phyloP scores from a whole-genome alignment of 2,329 filamentous ascomycete species.

The Cladorrhinum sp. region DNA sequence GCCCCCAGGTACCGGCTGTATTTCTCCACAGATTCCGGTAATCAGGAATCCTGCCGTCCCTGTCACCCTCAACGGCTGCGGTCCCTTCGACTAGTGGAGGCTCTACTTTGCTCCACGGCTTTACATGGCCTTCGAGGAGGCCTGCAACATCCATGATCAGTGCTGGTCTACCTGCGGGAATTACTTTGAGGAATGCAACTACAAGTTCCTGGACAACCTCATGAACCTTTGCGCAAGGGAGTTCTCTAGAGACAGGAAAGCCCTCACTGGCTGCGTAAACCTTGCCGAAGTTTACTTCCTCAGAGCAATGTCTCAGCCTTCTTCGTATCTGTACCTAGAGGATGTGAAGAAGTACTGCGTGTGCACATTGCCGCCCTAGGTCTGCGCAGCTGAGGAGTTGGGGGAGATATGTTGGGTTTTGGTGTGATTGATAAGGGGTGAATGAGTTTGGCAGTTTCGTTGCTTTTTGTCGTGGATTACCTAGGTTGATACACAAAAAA shows the following conservation, averaged over 20 bases:
- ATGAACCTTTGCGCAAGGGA: not conserved
- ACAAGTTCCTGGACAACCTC: not conserved
- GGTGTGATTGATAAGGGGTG: too few relatives aligned
- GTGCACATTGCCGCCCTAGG: too few relatives aligned
- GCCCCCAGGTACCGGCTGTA: not conserved
- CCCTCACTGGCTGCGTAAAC: not conserved
- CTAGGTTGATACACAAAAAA: too few relatives aligned
- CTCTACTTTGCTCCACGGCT: conserved; percentile 12
- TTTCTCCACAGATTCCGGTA: too few relatives aligned
- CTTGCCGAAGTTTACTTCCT: not conserved
- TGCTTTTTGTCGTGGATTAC: too few relatives aligned
- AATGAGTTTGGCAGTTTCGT: too few relatives aligned
- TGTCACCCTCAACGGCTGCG: conserved; percentile 10
- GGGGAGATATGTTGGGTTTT: too few relatives aligned
- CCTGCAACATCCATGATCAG: conserved; percentile 7
- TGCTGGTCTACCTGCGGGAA: conserved; percentile 1
- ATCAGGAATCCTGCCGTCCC: conserved; percentile 1
- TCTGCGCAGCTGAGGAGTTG: too few relatives aligned
- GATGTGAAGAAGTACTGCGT: not conserved
- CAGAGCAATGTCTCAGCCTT: not conserved
- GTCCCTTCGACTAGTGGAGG: conserved; percentile 11
- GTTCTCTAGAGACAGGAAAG: not conserved
- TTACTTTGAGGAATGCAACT: not conserved
- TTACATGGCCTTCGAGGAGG: conserved; percentile 7
- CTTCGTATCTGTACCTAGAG: not conserved